A percentile compares a stretch with the other conserved stretches of the same genome.
These are phyloP conservation scores for Pythium aphanidermatum DNA, from an alignment of 352 stramenopile genomes.

Conservation along the genomic window DNA sequence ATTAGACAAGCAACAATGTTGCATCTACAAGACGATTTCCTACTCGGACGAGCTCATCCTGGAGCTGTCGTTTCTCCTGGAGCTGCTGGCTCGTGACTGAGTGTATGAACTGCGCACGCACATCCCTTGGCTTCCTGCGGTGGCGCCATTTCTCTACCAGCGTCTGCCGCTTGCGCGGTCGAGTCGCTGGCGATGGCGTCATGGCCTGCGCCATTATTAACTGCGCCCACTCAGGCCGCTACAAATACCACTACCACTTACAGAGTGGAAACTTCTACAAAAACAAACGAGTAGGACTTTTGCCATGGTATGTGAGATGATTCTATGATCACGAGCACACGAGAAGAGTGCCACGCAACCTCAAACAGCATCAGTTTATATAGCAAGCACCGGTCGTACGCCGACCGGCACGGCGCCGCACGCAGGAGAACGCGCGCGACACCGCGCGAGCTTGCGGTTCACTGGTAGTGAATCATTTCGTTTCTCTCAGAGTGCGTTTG, in stretches of 20 bases:
- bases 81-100: slow-evolving; percentile 31
- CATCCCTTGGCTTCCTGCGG: slow-evolving; percentile 29
- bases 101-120: slow-evolving; percentile 30
- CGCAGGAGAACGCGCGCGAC: slow-evolving; percentile 29
- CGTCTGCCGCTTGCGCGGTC: slow-evolving; percentile 5
- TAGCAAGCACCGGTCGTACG: slow-evolving; percentile 35
- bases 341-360: slow-evolving; percentile 46
- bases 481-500: slow-evolving; percentile 70
- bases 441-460: slow-evolving; percentile 62
- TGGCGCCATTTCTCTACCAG: slow-evolving; percentile 14
- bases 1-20: not conserved
- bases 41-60: slow-evolving; percentile 46
- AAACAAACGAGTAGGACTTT: too few species aligned
- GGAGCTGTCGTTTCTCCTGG: slow-evolving; percentile 26
- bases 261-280: too few species aligned
- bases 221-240: too few species aligned
- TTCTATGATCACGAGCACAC: slow-evolving; percentile 78
- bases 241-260: too few species aligned
- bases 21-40: not conserved
- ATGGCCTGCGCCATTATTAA: too few species aligned
- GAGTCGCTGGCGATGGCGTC: too few species aligned
- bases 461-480: not conserved
- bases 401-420: slow-evolving; percentile 42
- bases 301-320: slow-evolving; percentile 33
- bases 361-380: slow-evolving; percentile 60